Evolutionary conservation across 2,329 filamentous ascomycete genomes (phyloP).

Genomic region (Ampelomyces quisqualis): DNA sequence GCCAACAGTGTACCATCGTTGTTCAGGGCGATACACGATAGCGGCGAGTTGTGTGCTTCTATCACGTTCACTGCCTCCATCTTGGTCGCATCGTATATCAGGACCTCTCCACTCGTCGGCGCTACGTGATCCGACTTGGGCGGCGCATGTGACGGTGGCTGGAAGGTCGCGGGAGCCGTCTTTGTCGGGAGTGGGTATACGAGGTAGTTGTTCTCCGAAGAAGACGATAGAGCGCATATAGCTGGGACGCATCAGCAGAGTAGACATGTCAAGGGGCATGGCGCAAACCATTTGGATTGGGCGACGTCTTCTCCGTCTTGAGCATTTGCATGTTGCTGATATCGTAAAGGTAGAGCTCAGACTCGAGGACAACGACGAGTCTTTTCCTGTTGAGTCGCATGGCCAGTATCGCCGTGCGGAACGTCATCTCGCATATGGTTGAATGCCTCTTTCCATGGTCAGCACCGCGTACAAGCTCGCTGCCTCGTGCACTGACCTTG

Average conservation of each 20-base stretch:
- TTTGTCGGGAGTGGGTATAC: conserved; percentile 84
- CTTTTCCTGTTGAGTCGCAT: conserved; percentile 93
- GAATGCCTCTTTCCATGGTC: conserved; percentile 59
- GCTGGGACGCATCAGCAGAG: conserved; percentile 50
- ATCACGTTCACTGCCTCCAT: conserved; percentile 93
- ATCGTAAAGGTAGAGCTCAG: conserved; percentile 97
- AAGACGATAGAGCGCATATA: conserved; percentile 89
- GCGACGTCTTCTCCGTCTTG: conserved; percentile 88
- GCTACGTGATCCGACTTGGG: conserved; percentile 73
- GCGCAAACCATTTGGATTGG: conserved; percentile 71
- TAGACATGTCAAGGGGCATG: conserved; percentile 1
- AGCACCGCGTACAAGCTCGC: conserved; percentile 4
- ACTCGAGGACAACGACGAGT: conserved; percentile 88
- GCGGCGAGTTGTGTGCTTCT: conserved; percentile 86
- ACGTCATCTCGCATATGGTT: conserved; percentile 97
- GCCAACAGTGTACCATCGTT: conserved; percentile 88
- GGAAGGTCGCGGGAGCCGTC: conserved; percentile 53
- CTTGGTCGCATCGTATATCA: conserved; percentile 87
- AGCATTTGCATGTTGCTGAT: conserved; percentile 98
- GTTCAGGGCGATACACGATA: conserved; percentile 89
- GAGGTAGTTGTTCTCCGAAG: conserved; percentile 92
- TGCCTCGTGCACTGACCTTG: conserved; percentile 61
- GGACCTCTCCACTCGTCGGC: conserved; percentile 85
- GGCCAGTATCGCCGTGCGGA: conserved; percentile 92
- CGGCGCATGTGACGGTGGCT: conserved; percentile 77